Evolutionary conservation across 495 filamentous ascomycete genomes (phyloP).

Genomic region (Penicillium waksmanii): DNA sequence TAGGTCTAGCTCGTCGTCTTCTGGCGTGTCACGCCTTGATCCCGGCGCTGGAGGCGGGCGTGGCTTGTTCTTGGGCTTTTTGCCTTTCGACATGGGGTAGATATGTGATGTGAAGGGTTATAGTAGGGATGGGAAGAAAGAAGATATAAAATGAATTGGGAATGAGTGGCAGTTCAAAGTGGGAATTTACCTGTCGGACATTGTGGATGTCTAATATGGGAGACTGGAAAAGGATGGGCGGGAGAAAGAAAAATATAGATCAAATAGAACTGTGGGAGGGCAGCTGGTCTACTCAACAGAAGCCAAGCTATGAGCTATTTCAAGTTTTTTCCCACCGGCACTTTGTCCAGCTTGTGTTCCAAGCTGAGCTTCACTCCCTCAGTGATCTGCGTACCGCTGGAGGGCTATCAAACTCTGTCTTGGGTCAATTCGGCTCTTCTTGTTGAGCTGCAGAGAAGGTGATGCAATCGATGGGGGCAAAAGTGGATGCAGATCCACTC

Average conservation of each 20-base stretch:
- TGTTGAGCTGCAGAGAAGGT: constrained; percentile 22
- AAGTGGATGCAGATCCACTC: constrained; percentile 16
- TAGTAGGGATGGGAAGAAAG: background rate
- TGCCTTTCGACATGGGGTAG: constrained; percentile 13
- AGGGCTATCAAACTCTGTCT: constrained; percentile 11
- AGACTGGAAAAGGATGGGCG: constrained; percentile 1
- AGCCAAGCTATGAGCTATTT: constrained; percentile 13
- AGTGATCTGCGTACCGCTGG: constrained; percentile 17
- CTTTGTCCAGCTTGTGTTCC: background rate
- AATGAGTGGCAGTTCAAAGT: constrained; percentile 3
- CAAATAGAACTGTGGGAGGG: constrained; percentile 8
- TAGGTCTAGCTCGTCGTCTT: constrained; percentile 4
- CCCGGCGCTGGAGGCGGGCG: constrained; percentile 15
- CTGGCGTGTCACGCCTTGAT: constrained; percentile 1
- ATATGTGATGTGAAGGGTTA: constrained; percentile 4
- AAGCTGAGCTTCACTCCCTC: constrained; percentile 6
- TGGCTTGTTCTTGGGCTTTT: constrained; percentile 23
- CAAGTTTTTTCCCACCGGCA: constrained; percentile 9
- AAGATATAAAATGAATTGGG: constrained; percentile 8
- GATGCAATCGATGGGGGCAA: constrained; percentile 19
- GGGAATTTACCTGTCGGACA: constrained; percentile 20
- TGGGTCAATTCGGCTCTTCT: constrained; percentile 8
- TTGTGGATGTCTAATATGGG: constrained; percentile 9
- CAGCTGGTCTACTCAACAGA: constrained; percentile 8
- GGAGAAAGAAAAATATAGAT: constrained; percentile 5